Evolutionary conservation across 2,329 filamentous ascomycete species (phyloP), one percentile per base, ranked within the genome.

Genomic region (Ophiocordyceps unilateralis): DNA sequence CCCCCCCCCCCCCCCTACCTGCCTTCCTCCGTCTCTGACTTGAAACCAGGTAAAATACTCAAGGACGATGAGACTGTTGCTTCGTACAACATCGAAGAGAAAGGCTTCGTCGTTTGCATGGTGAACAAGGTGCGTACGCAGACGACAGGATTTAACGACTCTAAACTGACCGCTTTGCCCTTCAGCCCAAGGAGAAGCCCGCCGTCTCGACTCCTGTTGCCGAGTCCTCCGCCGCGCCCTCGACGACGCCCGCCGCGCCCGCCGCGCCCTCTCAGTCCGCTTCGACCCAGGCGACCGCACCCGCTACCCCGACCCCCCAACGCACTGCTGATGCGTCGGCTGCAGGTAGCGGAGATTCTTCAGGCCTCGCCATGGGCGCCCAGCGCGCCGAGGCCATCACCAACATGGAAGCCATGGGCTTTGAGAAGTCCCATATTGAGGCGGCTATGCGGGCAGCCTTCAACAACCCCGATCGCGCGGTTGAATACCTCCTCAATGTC

Each of bases 31-130:
- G 42, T 30, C 45, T 48, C 19, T 40, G 23, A 45, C 41, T n/a
- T 57, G 45, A 11, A 23, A 44, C 54, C n/a, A 95, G 88, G 91
- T 68, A 98, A 98, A 71, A 96, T 98, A 54, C 70, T 98, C 51
- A 89, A 95, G 66, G 89, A 98, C 81, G 86, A 87, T 48, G 91
- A 95, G 59, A 94, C 88, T 2, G 83, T 98, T 53, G 86, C 87
- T 63, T 88, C 84, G 36, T 96, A 96, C 70, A 94, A 86, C 66
- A 96, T 98, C 49, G 89, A 98, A 66, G 91, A 96, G 74, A 98
- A 96, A 73, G 91, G 91, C 32, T 98, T 96, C 62, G 87, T 98
- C 55, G 91, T 98, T 47, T 98, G 91, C 69, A 94, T 98, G 79
- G 81, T 93, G 55, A 86, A 85, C 60, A 96, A 96, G 83, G 88